These are phyloP conservation scores for Bruguiera gymnorhiza DNA, from an alignment of 345 rosid species.

Conservation along the genomic window DNA sequence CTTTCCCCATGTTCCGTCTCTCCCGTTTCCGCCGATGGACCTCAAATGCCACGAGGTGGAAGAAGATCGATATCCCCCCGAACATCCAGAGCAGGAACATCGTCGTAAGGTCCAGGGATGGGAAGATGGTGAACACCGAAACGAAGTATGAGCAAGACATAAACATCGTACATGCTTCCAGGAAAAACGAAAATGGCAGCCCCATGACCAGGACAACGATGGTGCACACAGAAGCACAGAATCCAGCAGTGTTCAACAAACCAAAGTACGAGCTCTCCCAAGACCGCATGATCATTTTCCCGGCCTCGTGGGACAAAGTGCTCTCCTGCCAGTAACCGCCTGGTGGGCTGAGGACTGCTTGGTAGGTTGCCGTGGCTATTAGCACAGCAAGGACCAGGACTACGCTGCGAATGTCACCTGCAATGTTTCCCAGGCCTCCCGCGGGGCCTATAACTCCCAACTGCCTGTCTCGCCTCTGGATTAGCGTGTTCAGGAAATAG, in stretches of 20 bases:
- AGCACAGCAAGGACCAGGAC: no score
- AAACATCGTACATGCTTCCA: constrained; percentile 3
- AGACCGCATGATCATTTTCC: no score
- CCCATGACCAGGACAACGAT: constrained; percentile 16
- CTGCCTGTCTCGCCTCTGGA: constrained; percentile 1
- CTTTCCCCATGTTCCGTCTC: constrained; percentile 9
- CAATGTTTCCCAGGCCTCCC: not conserved
- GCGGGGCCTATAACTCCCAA: not conserved
- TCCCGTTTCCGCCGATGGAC: constrained; percentile 12
- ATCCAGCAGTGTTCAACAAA: constrained; percentile 1
- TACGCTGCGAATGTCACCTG: not conserved
- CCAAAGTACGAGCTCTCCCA: no score
- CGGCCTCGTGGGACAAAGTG: no score
- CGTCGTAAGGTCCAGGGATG: not conserved
- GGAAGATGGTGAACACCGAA: not conserved
- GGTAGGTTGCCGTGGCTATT: no score
- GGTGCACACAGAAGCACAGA: constrained; percentile 8
- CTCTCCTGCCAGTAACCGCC: no score
- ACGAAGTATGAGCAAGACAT: constrained; percentile 6
- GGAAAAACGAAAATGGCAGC: constrained; percentile 6
- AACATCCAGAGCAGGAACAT: not conserved
- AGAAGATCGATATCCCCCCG: not conserved
- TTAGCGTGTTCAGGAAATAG: not conserved
- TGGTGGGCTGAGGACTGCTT: no score
- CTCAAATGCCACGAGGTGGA: constrained; percentile 12